Conservation (phyloP, 1,284 basidiomycete genomes). For the Cutaneotrichosporon mucoides region DNA sequence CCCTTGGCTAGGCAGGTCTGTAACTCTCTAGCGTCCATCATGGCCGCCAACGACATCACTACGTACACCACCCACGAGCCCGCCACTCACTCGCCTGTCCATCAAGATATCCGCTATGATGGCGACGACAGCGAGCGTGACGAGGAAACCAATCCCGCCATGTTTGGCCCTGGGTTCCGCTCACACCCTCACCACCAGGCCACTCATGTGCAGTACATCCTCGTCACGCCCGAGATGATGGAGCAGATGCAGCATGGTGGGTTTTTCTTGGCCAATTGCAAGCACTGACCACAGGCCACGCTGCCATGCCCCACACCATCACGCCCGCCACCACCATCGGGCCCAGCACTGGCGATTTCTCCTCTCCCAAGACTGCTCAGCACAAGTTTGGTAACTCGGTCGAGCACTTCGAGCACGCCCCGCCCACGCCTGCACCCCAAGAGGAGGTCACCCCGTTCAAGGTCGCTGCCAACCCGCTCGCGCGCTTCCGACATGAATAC, state of each 20-base stretch:
- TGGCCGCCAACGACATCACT: too few relatives aligned
- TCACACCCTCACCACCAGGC: neutral
- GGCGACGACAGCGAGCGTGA: neutral
- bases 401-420: constrained; percentile 4
- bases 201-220: constrained; percentile 4
- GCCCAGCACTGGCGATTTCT: too few relatives aligned
- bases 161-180: neutral
- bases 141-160: neutral
- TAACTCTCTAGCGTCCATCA: too few relatives aligned
- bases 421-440: neutral
- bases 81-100: neutral
- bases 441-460: neutral
- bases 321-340: too few relatives aligned
- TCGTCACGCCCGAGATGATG: constrained; percentile 15
- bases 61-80: too few relatives aligned
- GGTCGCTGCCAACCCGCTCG: constrained; percentile 5
- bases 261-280: neutral
- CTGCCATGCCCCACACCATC: too few relatives aligned
- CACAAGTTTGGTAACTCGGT: neutral
- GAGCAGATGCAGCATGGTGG: constrained; percentile 7
- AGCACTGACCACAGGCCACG: neutral
- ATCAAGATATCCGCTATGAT: neutral
- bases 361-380: too few relatives aligned
- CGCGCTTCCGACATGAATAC: neutral
- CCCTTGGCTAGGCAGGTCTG: too few relatives aligned